Evolutionary conservation across 768 basidiomycete species (phyloP).

Genomic region (Floccularia luteovirens): DNA sequence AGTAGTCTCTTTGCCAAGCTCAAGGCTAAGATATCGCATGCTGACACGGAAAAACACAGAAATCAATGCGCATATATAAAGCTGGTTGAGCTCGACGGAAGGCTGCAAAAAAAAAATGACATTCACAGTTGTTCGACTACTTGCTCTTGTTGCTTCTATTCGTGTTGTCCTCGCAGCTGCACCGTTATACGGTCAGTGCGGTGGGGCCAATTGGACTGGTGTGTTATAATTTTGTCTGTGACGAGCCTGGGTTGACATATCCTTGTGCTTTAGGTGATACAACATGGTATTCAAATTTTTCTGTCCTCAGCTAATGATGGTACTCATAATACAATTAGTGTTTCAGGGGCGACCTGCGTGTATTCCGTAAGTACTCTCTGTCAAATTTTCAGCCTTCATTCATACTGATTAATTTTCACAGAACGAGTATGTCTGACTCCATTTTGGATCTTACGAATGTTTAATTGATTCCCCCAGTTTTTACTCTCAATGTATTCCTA

Average conservation of each 20-base stretch:
- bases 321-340: slow-evolving; percentile 1
- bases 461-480: slow-evolving; percentile 1
- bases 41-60: too few relatives aligned
- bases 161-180: slow-evolving; percentile 10
- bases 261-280: slow-evolving; percentile 9
- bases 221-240: slow-evolving; percentile 1
- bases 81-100: too few relatives aligned
- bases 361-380: slow-evolving; percentile 5
- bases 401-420: neutral
- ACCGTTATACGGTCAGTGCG: slow-evolving; percentile 16
- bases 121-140: slow-evolving; percentile 2
- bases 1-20: too few relatives aligned
- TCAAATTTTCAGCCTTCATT: neutral
- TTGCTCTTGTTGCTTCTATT: slow-evolving; percentile 1
- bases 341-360: slow-evolving; percentile 11
- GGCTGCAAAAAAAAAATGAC: too few relatives aligned
- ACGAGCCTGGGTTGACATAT: neutral
- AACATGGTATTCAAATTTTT: slow-evolving; percentile 6
- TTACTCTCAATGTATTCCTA: slow-evolving; percentile 12
- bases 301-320: neutral
- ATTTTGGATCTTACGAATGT: neutral
- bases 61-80: too few relatives aligned
- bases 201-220: slow-evolving; percentile 15
- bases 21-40: too few relatives aligned
- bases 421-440: slow-evolving; percentile 6